phyloP scores from a whole-genome alignment of 2,329 filamentous ascomycete genomes.

The Sporothrix sp. region DNA sequence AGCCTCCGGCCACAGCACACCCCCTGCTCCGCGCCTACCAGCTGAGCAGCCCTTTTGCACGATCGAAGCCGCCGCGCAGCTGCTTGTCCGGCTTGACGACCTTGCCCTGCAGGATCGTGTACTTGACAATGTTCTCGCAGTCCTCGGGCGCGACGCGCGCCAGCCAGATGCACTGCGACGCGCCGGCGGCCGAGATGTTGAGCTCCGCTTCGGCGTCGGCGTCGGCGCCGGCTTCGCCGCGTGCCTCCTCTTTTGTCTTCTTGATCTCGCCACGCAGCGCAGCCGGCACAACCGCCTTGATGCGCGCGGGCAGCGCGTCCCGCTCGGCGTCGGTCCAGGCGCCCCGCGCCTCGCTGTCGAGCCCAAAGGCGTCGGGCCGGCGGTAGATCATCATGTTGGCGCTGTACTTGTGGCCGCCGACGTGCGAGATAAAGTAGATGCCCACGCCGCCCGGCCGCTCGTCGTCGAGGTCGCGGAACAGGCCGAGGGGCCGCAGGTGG shows the following conservation, averaged over 20 bases:
- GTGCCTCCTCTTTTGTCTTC: slow-evolving; percentile 18
- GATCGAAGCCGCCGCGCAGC: slow-evolving; percentile 83
- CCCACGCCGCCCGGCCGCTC: slow-evolving; percentile 84
- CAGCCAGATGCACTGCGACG: slow-evolving; percentile 86
- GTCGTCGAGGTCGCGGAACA: slow-evolving; percentile 82
- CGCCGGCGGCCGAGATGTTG: slow-evolving; percentile 37
- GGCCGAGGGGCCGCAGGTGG: slow-evolving; percentile 71
- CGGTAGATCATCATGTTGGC: slow-evolving; percentile 93
- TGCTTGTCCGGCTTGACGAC: slow-evolving; percentile 82
- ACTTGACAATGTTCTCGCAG: slow-evolving; percentile 83
- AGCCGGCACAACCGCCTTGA: slow-evolving; percentile 22
- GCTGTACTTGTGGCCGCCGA: slow-evolving; percentile 92
- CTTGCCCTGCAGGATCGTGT: slow-evolving; percentile 86
- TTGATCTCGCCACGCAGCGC: slow-evolving; percentile 21
- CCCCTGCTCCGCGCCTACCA: slow-evolving; percentile 41
- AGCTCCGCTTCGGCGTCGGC: slow-evolving; percentile 16
- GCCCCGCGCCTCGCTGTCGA: slow-evolving; percentile 35
- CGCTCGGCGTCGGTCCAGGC: slow-evolving; percentile 29
- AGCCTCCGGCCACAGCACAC: too few relatives aligned
- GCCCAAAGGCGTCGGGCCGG: slow-evolving; percentile 46
- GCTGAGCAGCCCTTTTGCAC: slow-evolving; percentile 68
- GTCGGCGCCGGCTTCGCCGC: slow-evolving; percentile 27
- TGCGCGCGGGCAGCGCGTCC: slow-evolving; percentile 20
- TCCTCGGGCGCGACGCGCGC: slow-evolving; percentile 77
- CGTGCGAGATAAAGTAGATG: slow-evolving; percentile 93